Evolutionary conservation across 805 yeast species (phyloP).

Genomic region (Suhomyces kilbournensis): DNA sequence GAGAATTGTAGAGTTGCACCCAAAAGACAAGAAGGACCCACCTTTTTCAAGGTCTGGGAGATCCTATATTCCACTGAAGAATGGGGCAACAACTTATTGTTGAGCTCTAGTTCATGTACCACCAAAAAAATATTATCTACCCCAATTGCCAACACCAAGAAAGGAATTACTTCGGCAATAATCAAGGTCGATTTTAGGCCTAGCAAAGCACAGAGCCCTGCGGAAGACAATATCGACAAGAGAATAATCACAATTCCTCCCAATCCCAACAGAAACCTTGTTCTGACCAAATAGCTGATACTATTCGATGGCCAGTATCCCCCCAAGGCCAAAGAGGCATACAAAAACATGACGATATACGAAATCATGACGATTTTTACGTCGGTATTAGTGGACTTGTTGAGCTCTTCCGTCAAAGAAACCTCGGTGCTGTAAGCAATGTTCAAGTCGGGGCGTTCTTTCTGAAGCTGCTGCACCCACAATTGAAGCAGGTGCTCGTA

Average conservation of each 20-base stretch:
- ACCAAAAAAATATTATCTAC: constrained; percentile 89
- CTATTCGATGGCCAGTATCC: constrained; percentile 42
- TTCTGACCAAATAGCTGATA: constrained; percentile 37
- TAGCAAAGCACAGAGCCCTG: constrained; percentile 73
- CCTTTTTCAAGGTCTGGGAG: constrained; percentile 59
- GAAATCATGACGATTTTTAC: constrained; percentile 66
- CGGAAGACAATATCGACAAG: constrained; percentile 75
- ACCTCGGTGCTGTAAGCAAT: constrained; percentile 78
- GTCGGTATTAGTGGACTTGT: constrained; percentile 79
- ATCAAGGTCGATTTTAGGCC: constrained; percentile 86
- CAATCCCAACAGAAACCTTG: constrained; percentile 74
- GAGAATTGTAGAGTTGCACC: constrained; percentile 76
- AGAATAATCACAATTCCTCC: constrained; percentile 82
- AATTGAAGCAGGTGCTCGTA: constrained; percentile 76
- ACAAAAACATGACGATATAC: constrained; percentile 80
- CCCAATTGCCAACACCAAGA: constrained; percentile 90
- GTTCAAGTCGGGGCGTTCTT: constrained; percentile 54
- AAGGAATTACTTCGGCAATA: constrained; percentile 96
- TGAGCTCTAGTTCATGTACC: constrained; percentile 69
- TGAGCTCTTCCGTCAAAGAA: constrained; percentile 81
- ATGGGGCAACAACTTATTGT: constrained; percentile 43
- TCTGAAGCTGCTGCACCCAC: constrained; percentile 43
- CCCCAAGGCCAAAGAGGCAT: constrained; percentile 80
- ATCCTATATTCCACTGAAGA: constrained; percentile 53
- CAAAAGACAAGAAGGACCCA: constrained; percentile 84